Percentiles rank a stretch among this genome's conserved stretches.
Conservation (phyloP, 2,329 filamentous ascomycete species). For the Talaromyces sp. region DNA sequence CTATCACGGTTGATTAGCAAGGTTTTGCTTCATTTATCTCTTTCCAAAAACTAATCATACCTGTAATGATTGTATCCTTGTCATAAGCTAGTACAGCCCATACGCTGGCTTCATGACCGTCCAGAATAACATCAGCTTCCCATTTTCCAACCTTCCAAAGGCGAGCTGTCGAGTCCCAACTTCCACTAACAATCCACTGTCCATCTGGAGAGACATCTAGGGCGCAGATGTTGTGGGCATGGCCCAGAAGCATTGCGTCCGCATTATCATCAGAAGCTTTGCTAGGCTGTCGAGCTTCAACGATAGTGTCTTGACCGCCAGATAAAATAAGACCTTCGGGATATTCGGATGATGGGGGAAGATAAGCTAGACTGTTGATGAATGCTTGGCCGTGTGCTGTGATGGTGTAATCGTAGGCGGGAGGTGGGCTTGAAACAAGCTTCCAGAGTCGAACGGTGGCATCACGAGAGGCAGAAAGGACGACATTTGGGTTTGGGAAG, state of each 20-base stretch:
- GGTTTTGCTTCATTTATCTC: background rate
- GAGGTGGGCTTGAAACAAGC: conserved; percentile 65
- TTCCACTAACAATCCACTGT: conserved; percentile 80
- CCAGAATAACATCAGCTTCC: conserved; percentile 72
- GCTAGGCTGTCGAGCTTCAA: conserved; percentile 79
- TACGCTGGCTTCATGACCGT: conserved; percentile 78
- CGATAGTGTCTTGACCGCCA: conserved; percentile 87
- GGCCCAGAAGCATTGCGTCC: conserved; percentile 82
- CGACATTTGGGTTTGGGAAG: conserved; percentile 71
- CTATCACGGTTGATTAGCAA: conserved; percentile 39
- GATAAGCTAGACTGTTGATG: conserved; percentile 80
- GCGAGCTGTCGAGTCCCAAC: conserved; percentile 88
- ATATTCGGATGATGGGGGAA: conserved; percentile 68
- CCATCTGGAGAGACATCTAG: conserved; percentile 76
- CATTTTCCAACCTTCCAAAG: conserved; percentile 86
- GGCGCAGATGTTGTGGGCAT: conserved; percentile 84
- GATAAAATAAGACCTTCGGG: conserved; percentile 83
- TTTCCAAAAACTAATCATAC: conserved; percentile 34
- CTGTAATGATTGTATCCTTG: conserved; percentile 76
- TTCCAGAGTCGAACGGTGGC: conserved; percentile 88
- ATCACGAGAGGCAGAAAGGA: conserved; percentile 89
- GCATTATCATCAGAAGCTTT: conserved; percentile 72
- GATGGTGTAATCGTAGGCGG: conserved; percentile 75
- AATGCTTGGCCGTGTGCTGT: conserved; percentile 80
- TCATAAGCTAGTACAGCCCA: conserved; percentile 91